Conservation (phyloP, 768 basidiomycete genomes). For the Rhodotorula paludigena region DNA sequence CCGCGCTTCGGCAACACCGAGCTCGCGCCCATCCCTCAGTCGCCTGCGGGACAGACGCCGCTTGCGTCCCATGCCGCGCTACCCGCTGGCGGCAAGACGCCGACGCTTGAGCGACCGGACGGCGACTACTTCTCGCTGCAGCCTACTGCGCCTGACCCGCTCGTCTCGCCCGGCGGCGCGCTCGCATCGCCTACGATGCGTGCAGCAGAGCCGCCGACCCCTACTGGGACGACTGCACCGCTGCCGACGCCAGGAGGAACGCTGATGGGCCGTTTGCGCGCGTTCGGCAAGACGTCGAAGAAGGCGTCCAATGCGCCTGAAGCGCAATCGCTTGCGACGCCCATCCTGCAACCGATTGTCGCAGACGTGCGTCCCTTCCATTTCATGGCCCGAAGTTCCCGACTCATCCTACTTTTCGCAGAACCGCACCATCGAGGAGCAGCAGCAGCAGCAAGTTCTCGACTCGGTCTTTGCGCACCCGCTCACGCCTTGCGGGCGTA, state of each 20-base stretch:
- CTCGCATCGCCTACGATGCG: background rate
- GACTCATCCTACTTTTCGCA: background rate
- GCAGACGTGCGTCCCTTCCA: conserved; percentile 32
- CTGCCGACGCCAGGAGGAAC: conserved; percentile 36
- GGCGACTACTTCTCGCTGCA: conserved; percentile 36
- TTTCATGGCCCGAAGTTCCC: background rate
- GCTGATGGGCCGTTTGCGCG: conserved; percentile 62
- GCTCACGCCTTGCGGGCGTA: conserved; percentile 59
- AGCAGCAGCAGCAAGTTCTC: conserved; percentile 46
- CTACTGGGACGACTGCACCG: conserved; percentile 55
- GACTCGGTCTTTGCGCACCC: conserved; percentile 48
- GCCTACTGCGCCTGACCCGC: background rate
- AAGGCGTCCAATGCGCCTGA: conserved; percentile 45
- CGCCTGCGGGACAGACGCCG: conserved; percentile 3
- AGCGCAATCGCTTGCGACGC: background rate
- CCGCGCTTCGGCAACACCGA: conserved; percentile 15
- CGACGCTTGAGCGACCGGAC: conserved; percentile 26
- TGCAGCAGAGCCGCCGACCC: conserved; percentile 1
- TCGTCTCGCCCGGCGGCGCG: background rate
- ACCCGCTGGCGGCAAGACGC: conserved; percentile 22
- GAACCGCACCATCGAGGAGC: conserved; percentile 39
- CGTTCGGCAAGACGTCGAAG: conserved; percentile 63
- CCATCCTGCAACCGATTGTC: background rate
- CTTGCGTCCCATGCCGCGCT: background rate
- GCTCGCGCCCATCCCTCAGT: conserved; percentile 28